A percentile compares a stretch with the other conserved stretches of the same genome.
phyloP scores from a whole-genome alignment of 2,329 filamentous ascomycete species.

The Rasamsonia emersonii region DNA sequence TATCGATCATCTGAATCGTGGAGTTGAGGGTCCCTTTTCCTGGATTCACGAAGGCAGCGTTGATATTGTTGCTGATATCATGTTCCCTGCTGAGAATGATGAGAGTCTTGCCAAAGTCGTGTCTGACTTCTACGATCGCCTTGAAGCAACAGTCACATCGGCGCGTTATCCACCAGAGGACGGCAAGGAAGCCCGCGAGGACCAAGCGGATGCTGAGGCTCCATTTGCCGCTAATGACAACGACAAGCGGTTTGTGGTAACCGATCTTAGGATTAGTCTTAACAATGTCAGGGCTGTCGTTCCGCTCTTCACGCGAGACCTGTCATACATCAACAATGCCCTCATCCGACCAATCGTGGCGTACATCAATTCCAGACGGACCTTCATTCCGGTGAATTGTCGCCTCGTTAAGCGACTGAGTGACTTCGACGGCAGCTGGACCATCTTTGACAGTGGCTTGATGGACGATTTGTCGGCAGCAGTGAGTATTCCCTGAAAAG shows the following conservation, averaged over 20 bases:
- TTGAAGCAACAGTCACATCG: conserved; percentile 83
- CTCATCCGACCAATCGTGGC: conserved; percentile 93
- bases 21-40: conserved; percentile 85
- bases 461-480: conserved; percentile 91
- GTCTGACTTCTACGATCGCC: conserved; percentile 91
- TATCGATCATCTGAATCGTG: conserved; percentile 92
- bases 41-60: conserved; percentile 98
- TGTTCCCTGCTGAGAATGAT: conserved; percentile 81
- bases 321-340: conserved; percentile 94
- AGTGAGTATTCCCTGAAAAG: conserved; percentile 29
- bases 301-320: conserved; percentile 80
- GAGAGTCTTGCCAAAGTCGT: conserved; percentile 89
- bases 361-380: conserved; percentile 92
- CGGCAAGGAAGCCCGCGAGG: conserved; percentile 2
- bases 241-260: conserved; percentile 73
- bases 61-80: conserved; percentile 90
- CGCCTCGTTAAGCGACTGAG: conserved; percentile 80
- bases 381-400: conserved; percentile 92
- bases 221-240: conserved; percentile 32
- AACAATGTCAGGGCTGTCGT: conserved; percentile 92
- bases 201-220: conserved; percentile 15
- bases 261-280: conserved; percentile 89
- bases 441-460: conserved; percentile 82
- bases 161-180: conserved; percentile 49
- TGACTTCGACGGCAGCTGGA: conserved; percentile 95